Percentiles rank a stretch among this genome's conserved stretches.
These are phyloP conservation scores for Lithohypha guttulata DNA, from an alignment of 2,329 filamentous ascomycete species.

Conservation along the genomic window DNA sequence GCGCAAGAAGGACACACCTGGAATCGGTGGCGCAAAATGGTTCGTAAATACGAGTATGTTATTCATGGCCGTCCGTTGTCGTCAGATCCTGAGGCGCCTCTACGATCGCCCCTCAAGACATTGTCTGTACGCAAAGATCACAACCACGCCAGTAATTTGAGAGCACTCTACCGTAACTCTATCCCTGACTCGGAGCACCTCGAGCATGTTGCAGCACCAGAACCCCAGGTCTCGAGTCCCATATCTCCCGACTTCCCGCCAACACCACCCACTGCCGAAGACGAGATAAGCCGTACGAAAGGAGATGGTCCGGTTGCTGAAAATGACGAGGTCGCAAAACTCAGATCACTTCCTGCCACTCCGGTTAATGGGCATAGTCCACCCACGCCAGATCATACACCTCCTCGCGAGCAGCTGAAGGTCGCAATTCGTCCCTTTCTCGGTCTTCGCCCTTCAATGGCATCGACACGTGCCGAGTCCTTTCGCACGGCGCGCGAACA, in stretches of 20 bases:
- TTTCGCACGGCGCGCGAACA: constrained; percentile 62
- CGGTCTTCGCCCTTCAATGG: constrained; percentile 44
- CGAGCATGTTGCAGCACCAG: constrained; percentile 3
- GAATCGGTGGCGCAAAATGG: constrained; percentile 1
- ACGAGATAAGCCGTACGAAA: constrained; percentile 6
- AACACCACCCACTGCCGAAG: constrained; percentile 18
- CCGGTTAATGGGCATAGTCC: constrained; percentile 22
- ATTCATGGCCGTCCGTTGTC: constrained; percentile 5
- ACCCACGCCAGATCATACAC: constrained; percentile 66
- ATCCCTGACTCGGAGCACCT: constrained; percentile 10
- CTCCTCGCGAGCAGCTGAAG: constrained; percentile 43
- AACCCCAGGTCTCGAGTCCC: constrained; percentile 9
- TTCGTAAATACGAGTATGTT: constrained; percentile 5
- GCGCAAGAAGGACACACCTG: neutral
- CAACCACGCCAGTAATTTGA: constrained; percentile 11
- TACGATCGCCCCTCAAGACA: neutral
- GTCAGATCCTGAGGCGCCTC: neutral
- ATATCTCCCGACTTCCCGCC: constrained; percentile 19
- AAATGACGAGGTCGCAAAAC: constrained; percentile 20
- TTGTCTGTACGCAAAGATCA: constrained; percentile 1
- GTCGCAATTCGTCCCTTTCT: constrained; percentile 34
- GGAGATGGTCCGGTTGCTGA: constrained; percentile 1
- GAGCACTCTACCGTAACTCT: constrained; percentile 18
- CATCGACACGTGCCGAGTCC: constrained; percentile 55
- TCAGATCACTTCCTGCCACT: constrained; percentile 17